Conservation (phyloP, 495 filamentous ascomycete species). For the Hypoxylon lenormandii region DNA sequence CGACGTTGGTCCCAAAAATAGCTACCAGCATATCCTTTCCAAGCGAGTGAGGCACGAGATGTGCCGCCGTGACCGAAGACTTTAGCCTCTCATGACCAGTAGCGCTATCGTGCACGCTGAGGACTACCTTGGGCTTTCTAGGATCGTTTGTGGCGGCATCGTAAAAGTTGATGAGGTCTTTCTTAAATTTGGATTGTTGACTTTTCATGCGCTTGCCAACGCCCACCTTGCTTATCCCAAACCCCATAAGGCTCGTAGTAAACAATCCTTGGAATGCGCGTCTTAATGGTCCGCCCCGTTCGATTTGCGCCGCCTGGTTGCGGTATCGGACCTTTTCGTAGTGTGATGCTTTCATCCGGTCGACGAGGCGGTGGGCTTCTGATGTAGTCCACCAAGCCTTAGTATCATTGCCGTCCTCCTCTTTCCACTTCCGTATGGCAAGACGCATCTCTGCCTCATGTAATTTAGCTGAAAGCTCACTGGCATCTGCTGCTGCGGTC, state of each 20-base stretch:
- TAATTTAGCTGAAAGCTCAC: conserved; percentile 8
- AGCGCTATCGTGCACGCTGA: conserved; percentile 20
- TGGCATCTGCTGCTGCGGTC: conserved; percentile 20
- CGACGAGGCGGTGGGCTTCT: conserved; percentile 30
- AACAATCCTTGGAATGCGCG: conserved; percentile 41
- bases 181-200: conserved; percentile 31
- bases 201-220: conserved; percentile 28
- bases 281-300: conserved; percentile 19
- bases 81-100: conserved; percentile 17
- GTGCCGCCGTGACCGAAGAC: conserved; percentile 24
- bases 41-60: conserved; percentile 38
- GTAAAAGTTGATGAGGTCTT: conserved; percentile 24
- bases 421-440: conserved; percentile 22
- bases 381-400: conserved; percentile 24
- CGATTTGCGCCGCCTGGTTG: conserved; percentile 18
- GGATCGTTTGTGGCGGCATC: conserved; percentile 10
- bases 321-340: conserved; percentile 29
- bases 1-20: conserved; percentile 37
- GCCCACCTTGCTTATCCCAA: conserved; percentile 23
- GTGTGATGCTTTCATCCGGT: conserved; percentile 16
- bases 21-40: conserved; percentile 30
- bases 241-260: conserved; percentile 36
- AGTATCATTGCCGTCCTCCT: not conserved
- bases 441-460: conserved; percentile 20
- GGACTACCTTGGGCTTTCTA: conserved; percentile 22